Percentiles rank a stretch among this genome's conserved stretches.
Conservation (phyloP, 768 basidiomycete genomes). For the Lentinus brumalis region DNA sequence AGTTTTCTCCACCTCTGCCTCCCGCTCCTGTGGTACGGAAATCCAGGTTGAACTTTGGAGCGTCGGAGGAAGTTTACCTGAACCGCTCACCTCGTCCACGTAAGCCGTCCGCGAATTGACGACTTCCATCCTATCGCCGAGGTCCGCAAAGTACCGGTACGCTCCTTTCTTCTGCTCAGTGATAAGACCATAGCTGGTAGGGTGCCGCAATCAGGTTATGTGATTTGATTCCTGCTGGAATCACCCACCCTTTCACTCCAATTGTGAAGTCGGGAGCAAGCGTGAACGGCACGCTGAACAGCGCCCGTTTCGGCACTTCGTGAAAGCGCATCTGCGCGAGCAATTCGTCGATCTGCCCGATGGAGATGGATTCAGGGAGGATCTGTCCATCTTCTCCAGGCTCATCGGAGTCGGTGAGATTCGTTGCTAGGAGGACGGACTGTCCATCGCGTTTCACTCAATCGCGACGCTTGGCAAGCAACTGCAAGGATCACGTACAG, state of each 20-base stretch:
- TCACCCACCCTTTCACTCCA: conserved; percentile 73
- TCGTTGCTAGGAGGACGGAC: conserved; percentile 61
- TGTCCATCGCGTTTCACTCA: conserved; percentile 28
- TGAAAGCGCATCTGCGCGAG: conserved; percentile 79
- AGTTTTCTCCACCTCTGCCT: conserved; percentile 38
- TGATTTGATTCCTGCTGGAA: background rate
- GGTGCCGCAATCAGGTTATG: background rate
- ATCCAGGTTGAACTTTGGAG: background rate
- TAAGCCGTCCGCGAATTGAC: conserved; percentile 70
- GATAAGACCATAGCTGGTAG: conserved; percentile 77
- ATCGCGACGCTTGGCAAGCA: background rate
- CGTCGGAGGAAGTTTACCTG: background rate
- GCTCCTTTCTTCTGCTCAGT: conserved; percentile 85
- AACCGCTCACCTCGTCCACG: conserved; percentile 67
- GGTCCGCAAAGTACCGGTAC: conserved; percentile 83
- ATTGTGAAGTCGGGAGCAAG: conserved; percentile 75
- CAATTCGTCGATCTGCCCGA: conserved; percentile 76
- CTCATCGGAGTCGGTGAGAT: conserved; percentile 55
- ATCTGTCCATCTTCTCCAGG: conserved; percentile 38
- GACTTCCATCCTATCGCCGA: conserved; percentile 76
- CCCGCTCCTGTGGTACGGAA: conserved; percentile 29
- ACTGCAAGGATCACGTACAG: conserved; percentile 45
- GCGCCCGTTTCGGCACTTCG: conserved; percentile 80
- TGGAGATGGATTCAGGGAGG: conserved; percentile 71
- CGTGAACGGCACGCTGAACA: conserved; percentile 80